A percentile compares a stretch with the other conserved stretches of the same genome.
These are phyloP conservation scores for Carex pumila DNA, from an alignment of 176 grass and related monocot genomes.

Conservation along the genomic window DNA sequence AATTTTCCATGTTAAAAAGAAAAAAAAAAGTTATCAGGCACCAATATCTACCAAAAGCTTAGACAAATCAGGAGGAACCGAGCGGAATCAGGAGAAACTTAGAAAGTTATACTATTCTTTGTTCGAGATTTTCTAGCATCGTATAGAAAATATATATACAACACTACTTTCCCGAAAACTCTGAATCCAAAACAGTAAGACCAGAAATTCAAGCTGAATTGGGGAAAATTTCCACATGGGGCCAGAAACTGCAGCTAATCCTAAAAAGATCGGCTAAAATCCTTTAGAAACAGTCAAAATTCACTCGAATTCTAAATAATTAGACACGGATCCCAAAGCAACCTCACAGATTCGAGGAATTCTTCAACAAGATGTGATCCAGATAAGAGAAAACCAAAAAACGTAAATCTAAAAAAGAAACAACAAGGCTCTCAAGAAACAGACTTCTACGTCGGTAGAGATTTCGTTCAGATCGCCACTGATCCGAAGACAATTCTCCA, in stretches of 20 bases:
- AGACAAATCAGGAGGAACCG: neutral
- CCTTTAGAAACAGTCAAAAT: neutral
- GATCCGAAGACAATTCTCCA: constrained; percentile 1
- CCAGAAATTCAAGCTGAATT: neutral
- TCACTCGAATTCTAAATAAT: neutral
- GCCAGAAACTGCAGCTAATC: neutral
- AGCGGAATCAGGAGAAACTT: neutral
- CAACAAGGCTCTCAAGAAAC: neutral
- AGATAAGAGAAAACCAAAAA: neutral
- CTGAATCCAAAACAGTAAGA: neutral
- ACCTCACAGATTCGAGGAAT: constrained; percentile 4
- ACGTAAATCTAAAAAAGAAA: neutral
- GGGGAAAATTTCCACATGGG: neutral
- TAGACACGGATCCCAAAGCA: neutral
- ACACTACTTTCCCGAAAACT: neutral
- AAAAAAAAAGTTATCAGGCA: neutral
- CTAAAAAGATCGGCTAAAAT: neutral
- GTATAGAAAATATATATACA: neutral
- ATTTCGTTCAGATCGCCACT: constrained; percentile 5
- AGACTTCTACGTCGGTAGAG: neutral
- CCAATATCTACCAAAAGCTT: neutral
- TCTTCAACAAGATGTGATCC: neutral
- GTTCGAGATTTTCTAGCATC: neutral
- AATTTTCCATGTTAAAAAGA: neutral
- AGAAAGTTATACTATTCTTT: neutral